Evolutionary conservation across 2,329 filamentous ascomycete genomes (phyloP).

Genomic region (Neophaeococcomyces mojaviensis): DNA sequence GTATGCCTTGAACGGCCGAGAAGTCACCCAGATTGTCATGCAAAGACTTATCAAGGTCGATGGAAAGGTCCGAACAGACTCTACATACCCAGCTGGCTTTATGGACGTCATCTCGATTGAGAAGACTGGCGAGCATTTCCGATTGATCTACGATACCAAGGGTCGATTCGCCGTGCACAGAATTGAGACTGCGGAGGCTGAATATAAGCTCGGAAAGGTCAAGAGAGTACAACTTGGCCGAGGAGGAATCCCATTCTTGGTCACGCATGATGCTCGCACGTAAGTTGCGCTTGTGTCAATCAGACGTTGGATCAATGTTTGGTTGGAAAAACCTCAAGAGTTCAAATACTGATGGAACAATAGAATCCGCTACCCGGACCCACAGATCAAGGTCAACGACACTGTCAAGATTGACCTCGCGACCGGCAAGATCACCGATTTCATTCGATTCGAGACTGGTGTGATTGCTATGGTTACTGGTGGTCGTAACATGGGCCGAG

Average conservation of each 20-base stretch:
- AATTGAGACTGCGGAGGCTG: constrained; percentile 95
- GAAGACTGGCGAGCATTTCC: constrained; percentile 99
- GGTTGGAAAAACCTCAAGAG: constrained; percentile 46
- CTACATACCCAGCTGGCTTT: constrained; percentile 94
- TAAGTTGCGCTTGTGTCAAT: constrained; percentile 93
- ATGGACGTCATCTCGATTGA: constrained; percentile 99
- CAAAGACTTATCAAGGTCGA: constrained; percentile 99
- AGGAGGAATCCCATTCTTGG: constrained; percentile 99
- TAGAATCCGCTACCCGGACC: constrained; percentile 99
- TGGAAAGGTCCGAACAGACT: constrained; percentile 98
- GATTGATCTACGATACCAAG: constrained; percentile 99
- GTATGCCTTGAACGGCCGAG: constrained; percentile 98
- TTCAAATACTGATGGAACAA: constrained; percentile 36
- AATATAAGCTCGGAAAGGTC: constrained; percentile 99
- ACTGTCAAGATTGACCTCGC: constrained; percentile 97
- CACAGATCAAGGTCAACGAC: constrained; percentile 98
- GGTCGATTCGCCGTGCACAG: constrained; percentile 99
- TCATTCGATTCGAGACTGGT: constrained; percentile 97
- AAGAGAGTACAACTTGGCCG: constrained; percentile 99
- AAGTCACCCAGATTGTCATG: constrained; percentile 97
- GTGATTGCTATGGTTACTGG: constrained; percentile 97
- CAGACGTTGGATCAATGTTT: constrained; percentile 99
- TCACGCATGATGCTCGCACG: constrained; percentile 99
- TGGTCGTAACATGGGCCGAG: constrained; percentile 99
- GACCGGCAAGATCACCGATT: constrained; percentile 97